Evolutionary conservation across 2,329 filamentous ascomycete species (phyloP).

Genomic region (Cercospora nicotianae): DNA sequence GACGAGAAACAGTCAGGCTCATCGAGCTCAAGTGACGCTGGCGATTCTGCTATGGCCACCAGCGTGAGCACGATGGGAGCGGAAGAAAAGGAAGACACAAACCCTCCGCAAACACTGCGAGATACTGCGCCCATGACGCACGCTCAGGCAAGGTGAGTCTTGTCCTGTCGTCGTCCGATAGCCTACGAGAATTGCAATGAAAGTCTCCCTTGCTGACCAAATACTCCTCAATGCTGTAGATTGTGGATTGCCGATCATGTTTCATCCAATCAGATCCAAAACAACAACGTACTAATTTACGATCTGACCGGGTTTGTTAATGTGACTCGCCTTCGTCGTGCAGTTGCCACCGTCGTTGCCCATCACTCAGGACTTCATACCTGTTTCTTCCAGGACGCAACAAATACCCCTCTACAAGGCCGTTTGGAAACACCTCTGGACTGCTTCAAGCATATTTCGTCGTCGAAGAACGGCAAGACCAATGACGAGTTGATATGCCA

Average conservation of each 20-base stretch:
- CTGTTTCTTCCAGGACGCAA: constrained; percentile 23
- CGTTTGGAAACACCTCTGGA: constrained; percentile 18
- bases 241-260: constrained; percentile 23
- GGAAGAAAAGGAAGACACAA: constrained; percentile 6
- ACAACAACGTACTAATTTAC: constrained; percentile 23
- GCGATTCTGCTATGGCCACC: constrained; percentile 13
- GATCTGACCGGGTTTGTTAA: constrained; percentile 19
- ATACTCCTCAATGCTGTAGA: constrained; percentile 11
- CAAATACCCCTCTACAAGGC: constrained; percentile 21
- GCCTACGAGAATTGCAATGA: not conserved
- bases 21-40: constrained; percentile 13
- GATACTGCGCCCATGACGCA: constrained; percentile 22
- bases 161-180: constrained; percentile 16
- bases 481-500: not conserved
- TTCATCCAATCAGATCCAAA: constrained; percentile 17
- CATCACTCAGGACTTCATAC: constrained; percentile 23
- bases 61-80: constrained; percentile 17
- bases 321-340: constrained; percentile 21
- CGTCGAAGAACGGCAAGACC: not conserved
- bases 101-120: constrained; percentile 10
- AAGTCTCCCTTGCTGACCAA: constrained; percentile 10
- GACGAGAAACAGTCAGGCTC: not conserved
- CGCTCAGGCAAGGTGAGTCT: constrained; percentile 28
- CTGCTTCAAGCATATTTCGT: constrained; percentile 18
- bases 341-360: constrained; percentile 15